Evolutionary conservation across 768 basidiomycete species (phyloP), one percentile per base, ranked within the genome.

Genomic region (Tulasnella sp.): DNA sequence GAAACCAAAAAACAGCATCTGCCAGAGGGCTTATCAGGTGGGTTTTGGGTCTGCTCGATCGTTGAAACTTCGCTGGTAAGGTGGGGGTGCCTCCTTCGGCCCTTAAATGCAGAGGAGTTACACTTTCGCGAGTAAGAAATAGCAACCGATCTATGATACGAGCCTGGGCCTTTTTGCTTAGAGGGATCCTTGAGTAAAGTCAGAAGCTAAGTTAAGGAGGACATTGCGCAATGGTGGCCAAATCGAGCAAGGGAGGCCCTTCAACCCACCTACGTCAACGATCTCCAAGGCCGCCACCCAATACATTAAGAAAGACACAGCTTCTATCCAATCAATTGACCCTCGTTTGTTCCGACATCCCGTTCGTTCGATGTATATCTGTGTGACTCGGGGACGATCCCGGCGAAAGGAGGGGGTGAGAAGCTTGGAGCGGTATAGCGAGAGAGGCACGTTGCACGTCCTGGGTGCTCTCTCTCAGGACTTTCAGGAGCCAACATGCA

Each of bases 401-500:
- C 61, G 61, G 61, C 61, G n/a, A 26, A n/a, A 67, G 23, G 42
- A 13, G 57, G 57, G 61, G 32, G 61, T 32, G 61, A 67, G 61
- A 67, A 67, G 61, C 39, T 9, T 39, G 11, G 32, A 26, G 61
- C 26, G n/a, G n/a, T n/a, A n/a, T n/a, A n/a, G 32, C 6, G 15
- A 20, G 61, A n/a, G 57, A n/a, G 57, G 61, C 61, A 67, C 61
- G 61, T 67, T 67, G 61, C 61, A 51, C 48, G 48, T 51, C 48
- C 48, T 51, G 16, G 10, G 13, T 1, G 13, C 42, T 15, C 40
- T 6, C 48, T 67, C 61, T 29, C 61, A 67, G 61, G 61, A 67
- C 23, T 15, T 26, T 67, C 61, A 67, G 61, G 61, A 67, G 61
- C 13, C 20, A 26, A 1, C 61, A 67, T 67, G 29, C 61, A 55